Percentiles rank a stretch among this genome's conserved stretches.
Evolutionary conservation across 192 early-diverging fungal species (phyloP).

Genomic region (Coemansia sp.): DNA sequence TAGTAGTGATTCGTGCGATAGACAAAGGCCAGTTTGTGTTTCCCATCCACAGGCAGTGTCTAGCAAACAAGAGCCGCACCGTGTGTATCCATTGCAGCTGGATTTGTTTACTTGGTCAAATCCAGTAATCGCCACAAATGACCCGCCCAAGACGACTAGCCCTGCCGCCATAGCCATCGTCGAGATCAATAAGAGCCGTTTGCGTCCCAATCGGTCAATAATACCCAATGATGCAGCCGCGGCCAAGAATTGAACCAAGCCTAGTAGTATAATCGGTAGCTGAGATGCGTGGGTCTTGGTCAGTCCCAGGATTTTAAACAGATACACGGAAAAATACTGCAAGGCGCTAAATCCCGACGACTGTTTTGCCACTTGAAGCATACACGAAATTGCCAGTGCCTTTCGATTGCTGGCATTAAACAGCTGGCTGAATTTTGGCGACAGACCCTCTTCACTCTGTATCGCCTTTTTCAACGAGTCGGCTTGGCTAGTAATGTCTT

Average conservation of each 20-base stretch:
- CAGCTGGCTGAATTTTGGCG: slow-evolving; percentile 21
- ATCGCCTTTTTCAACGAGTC: slow-evolving; percentile 11
- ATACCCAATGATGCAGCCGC: slow-evolving; percentile 13
- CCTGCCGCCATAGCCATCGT: slow-evolving; percentile 20
- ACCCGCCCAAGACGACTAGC: slow-evolving; percentile 29
- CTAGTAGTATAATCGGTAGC: slow-evolving; percentile 21
- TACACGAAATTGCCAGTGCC: slow-evolving; percentile 20
- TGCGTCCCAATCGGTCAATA: slow-evolving; percentile 26
- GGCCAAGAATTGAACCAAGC: slow-evolving; percentile 14
- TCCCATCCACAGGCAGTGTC: slow-evolving; percentile 38
- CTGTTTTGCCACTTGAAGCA: slow-evolving; percentile 31
- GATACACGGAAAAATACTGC: slow-evolving; percentile 30
- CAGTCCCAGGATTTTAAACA: slow-evolving; percentile 23
- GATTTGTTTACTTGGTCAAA: slow-evolving; percentile 36
- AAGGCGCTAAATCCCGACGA: slow-evolving; percentile 29
- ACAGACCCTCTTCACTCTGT: slow-evolving; percentile 1
- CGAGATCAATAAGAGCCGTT: slow-evolving; percentile 23
- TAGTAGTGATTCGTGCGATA: background rate
- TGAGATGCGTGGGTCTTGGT: slow-evolving; percentile 9
- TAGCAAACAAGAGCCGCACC: slow-evolving; percentile 34
- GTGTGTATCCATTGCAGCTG: slow-evolving; percentile 14
- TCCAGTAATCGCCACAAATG: slow-evolving; percentile 34
- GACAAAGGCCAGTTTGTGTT: slow-evolving; percentile 1
- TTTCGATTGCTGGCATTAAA: slow-evolving; percentile 15
- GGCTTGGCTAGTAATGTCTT: slow-evolving; percentile 5